Conservation (phyloP, 192 early-diverging fungal species). For the Umbelopsis sp. region DNA sequence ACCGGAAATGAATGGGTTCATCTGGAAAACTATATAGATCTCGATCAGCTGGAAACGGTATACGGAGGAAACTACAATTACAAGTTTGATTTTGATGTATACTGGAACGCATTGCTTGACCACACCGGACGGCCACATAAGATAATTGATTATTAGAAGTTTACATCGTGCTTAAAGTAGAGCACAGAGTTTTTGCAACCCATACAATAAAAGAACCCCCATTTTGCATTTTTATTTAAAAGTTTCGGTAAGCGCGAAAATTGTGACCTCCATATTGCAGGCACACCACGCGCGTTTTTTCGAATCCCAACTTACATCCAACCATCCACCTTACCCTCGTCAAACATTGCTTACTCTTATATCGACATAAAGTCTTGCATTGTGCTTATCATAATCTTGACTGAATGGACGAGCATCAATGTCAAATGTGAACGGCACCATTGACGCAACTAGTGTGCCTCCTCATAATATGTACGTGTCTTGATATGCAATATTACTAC, state of each 20-base stretch:
- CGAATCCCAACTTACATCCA: too few relatives aligned
- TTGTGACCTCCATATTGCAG: too few relatives aligned
- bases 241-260: too few relatives aligned
- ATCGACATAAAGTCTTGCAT: too few relatives aligned
- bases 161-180: too few relatives aligned
- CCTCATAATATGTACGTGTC: neutral
- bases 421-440: conserved; percentile 15
- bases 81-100: conserved; percentile 66
- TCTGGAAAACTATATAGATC: conserved; percentile 53
- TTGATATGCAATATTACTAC: neutral
- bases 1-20: conserved; percentile 47
- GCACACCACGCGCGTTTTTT: too few relatives aligned
- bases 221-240: neutral
- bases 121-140: conserved; percentile 35
- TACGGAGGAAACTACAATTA: conserved; percentile 78
- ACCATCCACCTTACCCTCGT: too few relatives aligned
- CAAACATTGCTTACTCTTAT: too few relatives aligned
- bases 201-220: neutral
- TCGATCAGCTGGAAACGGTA: conserved; percentile 63
- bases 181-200: too few relatives aligned
- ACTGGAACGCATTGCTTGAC: conserved; percentile 62
- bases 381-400: neutral
- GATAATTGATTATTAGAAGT: conserved; percentile 30
- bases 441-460: conserved; percentile 1
- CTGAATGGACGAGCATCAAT: conserved; percentile 3